Evolutionary conservation across 164 flowering plant species (phyloP), one percentile per base, ranked within the genome.

Genomic region (Taxillus chinensis): DNA sequence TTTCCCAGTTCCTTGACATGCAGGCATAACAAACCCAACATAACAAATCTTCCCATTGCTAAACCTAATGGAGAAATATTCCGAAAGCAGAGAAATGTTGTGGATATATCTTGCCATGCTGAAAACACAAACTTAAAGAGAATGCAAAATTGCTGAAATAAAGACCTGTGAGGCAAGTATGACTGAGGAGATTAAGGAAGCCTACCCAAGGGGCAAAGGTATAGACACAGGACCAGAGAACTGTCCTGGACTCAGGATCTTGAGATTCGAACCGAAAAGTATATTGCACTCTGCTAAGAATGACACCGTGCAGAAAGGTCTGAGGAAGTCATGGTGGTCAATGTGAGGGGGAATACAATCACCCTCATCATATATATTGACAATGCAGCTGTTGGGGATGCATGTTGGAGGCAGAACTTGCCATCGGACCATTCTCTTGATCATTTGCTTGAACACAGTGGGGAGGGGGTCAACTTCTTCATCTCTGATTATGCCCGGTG

Each of bases 301-400:
- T n/a, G 85, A 83, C 1, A 83, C 71, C 0, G 85, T 81, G 62
- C 88, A 83, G 55, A 83, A 81, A 2, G 85, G 88, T 6, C 85
- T 71, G 3, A 83, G 7, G 37, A 83, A 83, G 61, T 83, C 85
- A 39, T 81, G 87, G 68, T 79, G 83, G 62, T 83, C 87, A 13
- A 83, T 81, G 48, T 81, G 88, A 27, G 85, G 88, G 41, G 88
- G 85, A 42, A 83, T 83, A 68, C 83, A 83, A 64, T 83, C 85
- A 41, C 82, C 88, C 66, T 75, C 79, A 16, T 83, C 82, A 52
- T 83, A 81, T 11, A 83, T 79, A 64, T 83, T 81, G 14, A 83
- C 84, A 15, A 81, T 80, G 68, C 87, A 79, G 63, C 85, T 81
- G 63, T 83, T 70, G 52, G 85, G 88, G 50, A 81, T 64, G 60